Conservation (phyloP, 148 eudicot species). For the Rhododendron vialii region DNA sequence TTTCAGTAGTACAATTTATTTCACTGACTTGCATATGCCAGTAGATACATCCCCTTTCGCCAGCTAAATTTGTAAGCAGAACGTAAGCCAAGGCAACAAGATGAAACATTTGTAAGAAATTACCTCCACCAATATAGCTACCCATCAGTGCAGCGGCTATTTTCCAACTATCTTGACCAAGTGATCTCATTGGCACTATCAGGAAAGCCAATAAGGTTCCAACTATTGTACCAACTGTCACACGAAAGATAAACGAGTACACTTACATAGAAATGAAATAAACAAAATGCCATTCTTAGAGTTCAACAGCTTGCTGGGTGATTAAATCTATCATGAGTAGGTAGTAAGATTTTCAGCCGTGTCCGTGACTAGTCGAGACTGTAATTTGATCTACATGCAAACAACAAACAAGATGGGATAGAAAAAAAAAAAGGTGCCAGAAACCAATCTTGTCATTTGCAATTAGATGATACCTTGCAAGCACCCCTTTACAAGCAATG, state of each 20-base stretch:
- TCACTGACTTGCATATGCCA: neutral
- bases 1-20: neutral
- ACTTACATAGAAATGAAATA: neutral
- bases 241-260: neutral
- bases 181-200: conserved; percentile 85
- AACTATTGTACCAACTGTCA: conserved; percentile 60
- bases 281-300: neutral
- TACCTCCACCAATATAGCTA: conserved; percentile 95
- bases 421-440: neutral
- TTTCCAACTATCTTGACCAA: conserved; percentile 89
- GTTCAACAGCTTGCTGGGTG: neutral
- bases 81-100: neutral
- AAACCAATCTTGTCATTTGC: neutral
- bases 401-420: neutral
- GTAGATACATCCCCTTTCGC: neutral
- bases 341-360: neutral
- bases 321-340: neutral
- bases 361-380: neutral
- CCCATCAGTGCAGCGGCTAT: conserved; percentile 93
- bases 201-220: conserved; percentile 73
- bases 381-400: neutral
- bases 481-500: neutral
- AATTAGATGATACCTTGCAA: neutral
- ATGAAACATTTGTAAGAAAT: conserved; percentile 13
- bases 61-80: neutral